Conservation (phyloP, 2,329 filamentous ascomycete genomes). For the Penicillium janthinellum region DNA sequence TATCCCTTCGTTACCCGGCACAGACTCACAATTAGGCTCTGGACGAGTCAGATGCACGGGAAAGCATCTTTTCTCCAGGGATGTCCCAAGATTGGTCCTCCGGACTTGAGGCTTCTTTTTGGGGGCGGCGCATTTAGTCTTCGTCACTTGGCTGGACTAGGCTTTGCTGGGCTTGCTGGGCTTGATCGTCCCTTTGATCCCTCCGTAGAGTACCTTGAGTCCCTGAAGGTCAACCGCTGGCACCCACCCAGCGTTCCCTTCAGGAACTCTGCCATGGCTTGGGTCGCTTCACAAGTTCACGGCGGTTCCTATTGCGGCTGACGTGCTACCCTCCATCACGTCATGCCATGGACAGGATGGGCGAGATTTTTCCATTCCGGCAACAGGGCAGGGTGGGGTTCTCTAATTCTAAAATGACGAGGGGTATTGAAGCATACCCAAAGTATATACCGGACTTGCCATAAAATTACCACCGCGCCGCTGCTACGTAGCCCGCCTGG, state of each 20-base stretch:
- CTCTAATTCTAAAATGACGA: neutral
- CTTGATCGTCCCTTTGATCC: neutral
- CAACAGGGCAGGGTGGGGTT: neutral
- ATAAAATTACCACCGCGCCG: neutral
- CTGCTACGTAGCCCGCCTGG: slow-evolving; percentile 2
- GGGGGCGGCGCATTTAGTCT: neutral
- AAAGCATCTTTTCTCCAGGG: neutral
- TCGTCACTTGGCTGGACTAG: slow-evolving; percentile 1
- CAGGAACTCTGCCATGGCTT: slow-evolving; percentile 5
- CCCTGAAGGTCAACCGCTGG: neutral
- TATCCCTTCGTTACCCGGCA: neutral
- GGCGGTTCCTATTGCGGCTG: slow-evolving; percentile 11
- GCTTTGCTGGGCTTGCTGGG: neutral
- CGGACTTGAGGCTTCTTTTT: neutral
- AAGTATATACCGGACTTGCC: neutral
- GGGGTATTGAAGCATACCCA: neutral
- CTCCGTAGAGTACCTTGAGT: neutral
- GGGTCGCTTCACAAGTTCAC: neutral
- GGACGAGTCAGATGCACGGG: slow-evolving; percentile 1
- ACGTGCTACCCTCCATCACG: slow-evolving; percentile 13
- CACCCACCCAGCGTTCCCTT: neutral
- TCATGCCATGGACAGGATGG: slow-evolving; percentile 20
- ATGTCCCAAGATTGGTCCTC: neutral
- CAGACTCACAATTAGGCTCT: neutral
- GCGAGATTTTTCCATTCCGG: slow-evolving; percentile 14